These are phyloP conservation scores for Tirmania nivea DNA, from an alignment of 495 filamentous ascomycete species.

Conservation along the genomic window DNA sequence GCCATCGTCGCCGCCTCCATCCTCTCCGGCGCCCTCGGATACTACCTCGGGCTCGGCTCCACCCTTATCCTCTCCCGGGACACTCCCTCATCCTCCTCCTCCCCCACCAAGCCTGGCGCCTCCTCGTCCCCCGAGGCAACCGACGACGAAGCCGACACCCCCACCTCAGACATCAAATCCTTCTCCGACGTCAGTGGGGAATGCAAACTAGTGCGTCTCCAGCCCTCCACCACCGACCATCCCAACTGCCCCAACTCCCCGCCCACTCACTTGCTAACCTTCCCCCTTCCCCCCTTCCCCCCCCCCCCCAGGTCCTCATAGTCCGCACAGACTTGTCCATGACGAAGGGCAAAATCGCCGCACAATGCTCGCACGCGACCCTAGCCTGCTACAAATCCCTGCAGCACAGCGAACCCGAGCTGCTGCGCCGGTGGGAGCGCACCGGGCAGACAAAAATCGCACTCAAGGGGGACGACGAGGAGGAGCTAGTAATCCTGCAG, in stretches of 20 bases:
- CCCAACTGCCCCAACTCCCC: background rate
- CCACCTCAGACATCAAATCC: constrained; percentile 9
- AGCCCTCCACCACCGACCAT: background rate
- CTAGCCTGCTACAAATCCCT: constrained; percentile 83
- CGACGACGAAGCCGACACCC: constrained; percentile 6
- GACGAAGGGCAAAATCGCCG: constrained; percentile 98
- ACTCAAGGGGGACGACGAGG: constrained; percentile 62
- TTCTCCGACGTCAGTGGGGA: constrained; percentile 38
- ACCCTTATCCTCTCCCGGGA: constrained; percentile 6
- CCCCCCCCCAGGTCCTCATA: constrained; percentile 30
- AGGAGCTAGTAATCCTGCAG: constrained; percentile 56
- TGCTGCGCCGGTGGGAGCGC: constrained; percentile 70
- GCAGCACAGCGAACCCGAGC: constrained; percentile 29
- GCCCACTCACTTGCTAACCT: background rate
- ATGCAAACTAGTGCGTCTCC: constrained; percentile 36
- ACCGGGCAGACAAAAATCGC: constrained; percentile 82
- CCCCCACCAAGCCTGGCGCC: background rate
- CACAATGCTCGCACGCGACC: constrained; percentile 88
- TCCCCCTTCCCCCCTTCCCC: background rate
- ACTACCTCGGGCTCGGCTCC: constrained; percentile 16
- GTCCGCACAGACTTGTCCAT: constrained; percentile 87
- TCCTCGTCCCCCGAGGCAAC: constrained; percentile 6
- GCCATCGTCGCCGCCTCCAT: constrained; percentile 8
- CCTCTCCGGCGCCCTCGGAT: constrained; percentile 8
- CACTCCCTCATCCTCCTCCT: background rate